Percentiles rank a stretch among this genome's conserved stretches.
These are phyloP conservation scores for Candida silvatica DNA, from an alignment of 805 yeast genomes.

Conservation along the genomic window DNA sequence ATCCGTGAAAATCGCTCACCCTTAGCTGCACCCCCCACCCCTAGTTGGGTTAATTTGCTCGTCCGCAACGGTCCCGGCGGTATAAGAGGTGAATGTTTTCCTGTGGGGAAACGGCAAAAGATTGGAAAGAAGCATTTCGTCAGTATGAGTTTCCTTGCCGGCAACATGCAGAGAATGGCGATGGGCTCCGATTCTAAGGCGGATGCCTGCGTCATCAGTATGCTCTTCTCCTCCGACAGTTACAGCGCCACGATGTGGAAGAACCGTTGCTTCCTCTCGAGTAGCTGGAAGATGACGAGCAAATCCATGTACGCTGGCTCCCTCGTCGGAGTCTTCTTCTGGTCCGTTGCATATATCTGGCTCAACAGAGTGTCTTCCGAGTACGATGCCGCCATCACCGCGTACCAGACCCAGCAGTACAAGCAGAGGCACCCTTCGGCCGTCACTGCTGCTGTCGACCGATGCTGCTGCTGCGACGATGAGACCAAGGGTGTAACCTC, in stretches of 20 bases:
- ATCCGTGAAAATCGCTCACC: too few relatives aligned
- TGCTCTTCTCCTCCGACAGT: constrained; percentile 17
- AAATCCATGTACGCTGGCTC: constrained; percentile 12
- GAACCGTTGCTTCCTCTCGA: constrained; percentile 11
- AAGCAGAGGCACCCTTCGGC: constrained; percentile 4
- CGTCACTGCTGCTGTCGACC: constrained; percentile 3
- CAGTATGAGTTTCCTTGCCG: too few relatives aligned
- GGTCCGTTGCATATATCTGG: constrained; percentile 10
- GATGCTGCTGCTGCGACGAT: too few relatives aligned
- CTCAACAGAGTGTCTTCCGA: constrained; percentile 10
- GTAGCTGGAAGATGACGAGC: constrained; percentile 11
- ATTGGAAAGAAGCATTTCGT: too few relatives aligned
- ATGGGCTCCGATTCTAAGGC: constrained; percentile 2
- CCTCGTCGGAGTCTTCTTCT: constrained; percentile 12
- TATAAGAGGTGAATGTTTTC: too few relatives aligned
- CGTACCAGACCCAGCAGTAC: constrained; percentile 5
- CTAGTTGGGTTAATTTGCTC: too few relatives aligned
- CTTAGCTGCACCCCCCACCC: too few relatives aligned
- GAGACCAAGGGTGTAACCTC: too few relatives aligned
- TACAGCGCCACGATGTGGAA: too few relatives aligned
- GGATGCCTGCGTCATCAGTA: constrained; percentile 11
- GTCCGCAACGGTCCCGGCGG: too few relatives aligned
- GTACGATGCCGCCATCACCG: constrained; percentile 6
- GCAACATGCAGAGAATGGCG: constrained; percentile 1
- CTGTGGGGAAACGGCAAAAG: too few relatives aligned